Conservation (phyloP, 23 red algal genomes). For the Gracilaria gracilis region DNA sequence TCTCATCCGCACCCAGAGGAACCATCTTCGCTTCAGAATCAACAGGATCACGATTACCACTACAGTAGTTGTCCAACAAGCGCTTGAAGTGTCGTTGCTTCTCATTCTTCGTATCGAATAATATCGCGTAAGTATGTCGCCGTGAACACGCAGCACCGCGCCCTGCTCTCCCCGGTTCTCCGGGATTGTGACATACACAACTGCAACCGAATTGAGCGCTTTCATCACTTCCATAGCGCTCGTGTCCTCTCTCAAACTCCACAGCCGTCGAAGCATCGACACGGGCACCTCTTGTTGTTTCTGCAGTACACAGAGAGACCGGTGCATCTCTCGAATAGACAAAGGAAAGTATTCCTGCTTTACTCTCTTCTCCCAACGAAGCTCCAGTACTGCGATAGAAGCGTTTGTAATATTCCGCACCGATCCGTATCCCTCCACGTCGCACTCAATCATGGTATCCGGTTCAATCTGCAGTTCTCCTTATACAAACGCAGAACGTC, state of each 20-base stretch:
- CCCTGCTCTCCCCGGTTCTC: neutral
- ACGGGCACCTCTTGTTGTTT: neutral
- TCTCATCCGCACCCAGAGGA: neutral
- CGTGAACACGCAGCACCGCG: neutral
- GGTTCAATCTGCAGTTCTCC: neutral
- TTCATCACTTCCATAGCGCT: neutral
- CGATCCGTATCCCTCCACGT: neutral
- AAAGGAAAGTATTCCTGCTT: neutral
- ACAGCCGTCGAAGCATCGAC: neutral
- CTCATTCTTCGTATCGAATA: neutral
- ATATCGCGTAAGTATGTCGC: neutral
- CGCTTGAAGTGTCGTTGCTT: neutral
- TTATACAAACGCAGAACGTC: neutral
- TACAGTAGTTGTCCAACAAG: neutral
- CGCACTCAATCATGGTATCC: neutral
- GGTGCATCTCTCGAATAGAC: neutral
- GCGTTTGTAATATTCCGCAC: neutral
- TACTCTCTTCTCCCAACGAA: neutral
- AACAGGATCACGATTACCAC: neutral
- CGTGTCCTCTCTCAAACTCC: neutral
- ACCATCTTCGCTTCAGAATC: neutral
- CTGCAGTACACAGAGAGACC: neutral
- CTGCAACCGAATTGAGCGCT: neutral
- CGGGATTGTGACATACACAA: neutral
- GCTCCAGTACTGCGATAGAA: neutral